These are phyloP conservation scores for Botrytis elliptica DNA, from an alignment of 2,329 filamentous ascomycete species.

Conservation along the genomic window DNA sequence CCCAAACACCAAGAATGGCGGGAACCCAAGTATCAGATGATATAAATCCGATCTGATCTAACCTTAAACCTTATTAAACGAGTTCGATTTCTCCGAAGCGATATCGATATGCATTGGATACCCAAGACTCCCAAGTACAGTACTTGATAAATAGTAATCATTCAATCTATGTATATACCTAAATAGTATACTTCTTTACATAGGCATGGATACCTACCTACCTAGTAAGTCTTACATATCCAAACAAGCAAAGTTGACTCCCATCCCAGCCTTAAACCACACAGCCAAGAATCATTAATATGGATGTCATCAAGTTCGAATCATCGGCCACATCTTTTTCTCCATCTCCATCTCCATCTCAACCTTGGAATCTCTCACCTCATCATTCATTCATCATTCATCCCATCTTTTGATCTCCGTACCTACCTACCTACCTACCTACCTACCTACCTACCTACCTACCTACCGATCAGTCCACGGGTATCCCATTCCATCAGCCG, in stretches of 20 bases:
- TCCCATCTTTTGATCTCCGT: background rate
- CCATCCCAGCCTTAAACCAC: background rate
- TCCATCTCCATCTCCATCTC: background rate
- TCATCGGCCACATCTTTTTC: slow-evolving; percentile 4
- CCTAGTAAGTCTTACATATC: background rate
- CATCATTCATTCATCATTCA: background rate
- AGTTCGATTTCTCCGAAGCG: background rate
- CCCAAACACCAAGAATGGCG: background rate
- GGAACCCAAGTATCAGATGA: background rate
- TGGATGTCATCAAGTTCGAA: background rate
- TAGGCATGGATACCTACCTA: background rate
- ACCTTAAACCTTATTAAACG: background rate
- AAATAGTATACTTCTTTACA: too few relatives aligned
- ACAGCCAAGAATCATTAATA: background rate
- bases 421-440: too few relatives aligned
- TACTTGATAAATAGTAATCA: too few relatives aligned
- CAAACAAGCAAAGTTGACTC: background rate
- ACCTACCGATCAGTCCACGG: too few relatives aligned
- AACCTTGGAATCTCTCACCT: background rate
- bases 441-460: too few relatives aligned
- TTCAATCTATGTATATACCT: too few relatives aligned
- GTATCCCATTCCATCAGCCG: too few relatives aligned
- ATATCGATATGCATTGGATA: background rate
- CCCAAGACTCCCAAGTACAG: too few relatives aligned
- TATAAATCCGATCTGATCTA: background rate